phyloP scores from a whole-genome alignment of 2,329 filamentous ascomycete species.

The Ophiostoma perfectum region DNA sequence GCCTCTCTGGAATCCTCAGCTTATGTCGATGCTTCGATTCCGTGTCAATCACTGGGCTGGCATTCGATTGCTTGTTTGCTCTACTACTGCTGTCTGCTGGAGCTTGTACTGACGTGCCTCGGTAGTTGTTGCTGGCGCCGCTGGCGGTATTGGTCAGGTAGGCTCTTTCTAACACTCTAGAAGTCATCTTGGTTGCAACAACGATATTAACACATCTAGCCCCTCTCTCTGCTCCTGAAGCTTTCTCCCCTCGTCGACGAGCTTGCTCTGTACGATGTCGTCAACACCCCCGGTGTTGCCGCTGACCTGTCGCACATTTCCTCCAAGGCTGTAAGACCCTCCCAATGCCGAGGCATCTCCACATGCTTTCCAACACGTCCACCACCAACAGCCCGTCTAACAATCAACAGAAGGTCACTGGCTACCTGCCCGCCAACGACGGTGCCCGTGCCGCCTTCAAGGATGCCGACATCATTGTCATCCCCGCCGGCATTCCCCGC shows the following conservation, averaged over 20 bases:
- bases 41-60: not conserved
- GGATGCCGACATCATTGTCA: slow-evolving; percentile 91
- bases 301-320: slow-evolving; percentile 98
- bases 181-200: not conserved
- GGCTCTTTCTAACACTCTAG: slow-evolving; percentile 28
- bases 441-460: slow-evolving; percentile 85
- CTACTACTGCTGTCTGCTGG: not conserved
- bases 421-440: slow-evolving; percentile 80
- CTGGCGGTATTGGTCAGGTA: slow-evolving; percentile 98
- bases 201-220: slow-evolving; percentile 46
- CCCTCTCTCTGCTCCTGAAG: slow-evolving; percentile 94
- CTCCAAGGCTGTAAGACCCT: slow-evolving; percentile 62
- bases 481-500: slow-evolving; percentile 95
- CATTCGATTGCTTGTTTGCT: not conserved
- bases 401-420: slow-evolving; percentile 64
- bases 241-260: slow-evolving; percentile 80
- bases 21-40: not conserved
- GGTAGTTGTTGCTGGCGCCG: slow-evolving; percentile 81
- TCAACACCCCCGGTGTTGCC: slow-evolving; percentile 95
- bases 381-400: not conserved
- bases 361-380: not conserved
- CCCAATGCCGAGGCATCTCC: slow-evolving; percentile 15
- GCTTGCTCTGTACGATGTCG: slow-evolving; percentile 97
- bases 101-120: not conserved
- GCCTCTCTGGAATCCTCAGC: not conserved